Percentiles rank a stretch among this genome's conserved stretches.
phyloP scores from a whole-genome alignment of 1,139 yeast species.

The Lodderomyces margitis region DNA sequence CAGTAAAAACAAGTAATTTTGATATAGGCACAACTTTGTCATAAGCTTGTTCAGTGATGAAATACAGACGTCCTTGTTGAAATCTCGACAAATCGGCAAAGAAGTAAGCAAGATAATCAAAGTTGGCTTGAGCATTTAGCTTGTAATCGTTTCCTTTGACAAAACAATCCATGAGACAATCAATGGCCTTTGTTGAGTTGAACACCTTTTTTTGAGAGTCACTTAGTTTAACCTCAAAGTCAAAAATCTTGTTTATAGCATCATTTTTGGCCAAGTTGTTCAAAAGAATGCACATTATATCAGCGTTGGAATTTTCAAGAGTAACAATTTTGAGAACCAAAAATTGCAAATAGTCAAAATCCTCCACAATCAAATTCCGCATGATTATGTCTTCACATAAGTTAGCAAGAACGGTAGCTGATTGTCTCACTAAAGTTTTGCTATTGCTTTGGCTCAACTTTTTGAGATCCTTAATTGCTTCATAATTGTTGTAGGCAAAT shows the following conservation, averaged over 20 bases:
- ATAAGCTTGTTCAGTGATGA: slow-evolving; percentile 66
- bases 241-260: slow-evolving; percentile 54
- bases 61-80: slow-evolving; percentile 70
- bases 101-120: slow-evolving; percentile 80
- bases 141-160: slow-evolving; percentile 79
- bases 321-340: slow-evolving; percentile 56
- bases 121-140: slow-evolving; percentile 70
- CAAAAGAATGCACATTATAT: slow-evolving; percentile 77
- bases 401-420: slow-evolving; percentile 80
- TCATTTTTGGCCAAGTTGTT: slow-evolving; percentile 85
- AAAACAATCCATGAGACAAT: slow-evolving; percentile 85
- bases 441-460: slow-evolving; percentile 46
- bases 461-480: slow-evolving; percentile 75
- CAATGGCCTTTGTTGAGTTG: slow-evolving; percentile 62
- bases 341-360: slow-evolving; percentile 55
- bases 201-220: slow-evolving; percentile 38
- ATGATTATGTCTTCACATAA: slow-evolving; percentile 71
- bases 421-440: slow-evolving; percentile 57
- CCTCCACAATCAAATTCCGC: slow-evolving; percentile 64
- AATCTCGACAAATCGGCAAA: slow-evolving; percentile 86
- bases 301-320: slow-evolving; percentile 65
- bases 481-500: slow-evolving; percentile 68
- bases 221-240: slow-evolving; percentile 41
- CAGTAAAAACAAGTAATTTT: slow-evolving; percentile 80
- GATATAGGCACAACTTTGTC: slow-evolving; percentile 80